Evolutionary conservation across 495 filamentous ascomycete genomes (phyloP).

Genomic region (Penicillium coffeae): DNA sequence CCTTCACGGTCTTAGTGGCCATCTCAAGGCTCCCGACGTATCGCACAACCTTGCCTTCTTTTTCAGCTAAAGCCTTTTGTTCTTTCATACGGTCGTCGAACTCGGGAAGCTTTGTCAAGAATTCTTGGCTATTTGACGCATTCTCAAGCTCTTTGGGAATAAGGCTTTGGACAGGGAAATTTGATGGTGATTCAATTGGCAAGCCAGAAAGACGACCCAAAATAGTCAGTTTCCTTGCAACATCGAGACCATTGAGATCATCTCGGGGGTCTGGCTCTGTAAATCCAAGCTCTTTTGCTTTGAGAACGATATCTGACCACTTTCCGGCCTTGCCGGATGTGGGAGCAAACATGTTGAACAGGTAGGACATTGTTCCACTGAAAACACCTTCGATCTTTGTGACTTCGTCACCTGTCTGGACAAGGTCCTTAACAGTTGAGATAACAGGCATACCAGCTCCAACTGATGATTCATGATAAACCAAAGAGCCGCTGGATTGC

Average conservation of each 20-base stretch:
- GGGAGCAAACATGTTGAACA: conserved; percentile 1
- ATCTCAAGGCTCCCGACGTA: conserved; percentile 4
- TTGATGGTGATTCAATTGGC: not conserved
- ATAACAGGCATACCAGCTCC: conserved; percentile 3
- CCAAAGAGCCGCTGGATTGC: not conserved
- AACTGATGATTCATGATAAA: conserved; percentile 6
- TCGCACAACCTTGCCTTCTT: conserved; percentile 1
- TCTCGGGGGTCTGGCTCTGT: conserved; percentile 96
- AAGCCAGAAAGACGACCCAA: conserved; percentile 1
- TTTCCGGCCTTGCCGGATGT: not conserved
- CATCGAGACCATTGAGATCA: conserved; percentile 93
- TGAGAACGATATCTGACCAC: conserved; percentile 2
- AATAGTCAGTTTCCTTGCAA: conserved; percentile 72
- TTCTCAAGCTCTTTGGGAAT: not conserved
- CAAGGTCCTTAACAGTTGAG: conserved; percentile 2
- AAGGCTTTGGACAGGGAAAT: conserved; percentile 2
- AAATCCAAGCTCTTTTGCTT: conserved; percentile 54
- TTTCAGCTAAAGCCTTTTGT: not conserved
- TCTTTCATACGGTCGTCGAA: conserved; percentile 3
- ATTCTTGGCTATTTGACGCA: not conserved
- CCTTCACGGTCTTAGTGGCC: conserved; percentile 1
- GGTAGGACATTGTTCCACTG: conserved; percentile 6
- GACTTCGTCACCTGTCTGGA: conserved; percentile 4
- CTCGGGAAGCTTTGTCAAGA: not conserved
- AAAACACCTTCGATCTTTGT: conserved; percentile 5